Percentiles rank a stretch among this genome's conserved stretches.
Conservation (phyloP, 148 eudicot genomes). For the Dysphania ambrosioides region DNA sequence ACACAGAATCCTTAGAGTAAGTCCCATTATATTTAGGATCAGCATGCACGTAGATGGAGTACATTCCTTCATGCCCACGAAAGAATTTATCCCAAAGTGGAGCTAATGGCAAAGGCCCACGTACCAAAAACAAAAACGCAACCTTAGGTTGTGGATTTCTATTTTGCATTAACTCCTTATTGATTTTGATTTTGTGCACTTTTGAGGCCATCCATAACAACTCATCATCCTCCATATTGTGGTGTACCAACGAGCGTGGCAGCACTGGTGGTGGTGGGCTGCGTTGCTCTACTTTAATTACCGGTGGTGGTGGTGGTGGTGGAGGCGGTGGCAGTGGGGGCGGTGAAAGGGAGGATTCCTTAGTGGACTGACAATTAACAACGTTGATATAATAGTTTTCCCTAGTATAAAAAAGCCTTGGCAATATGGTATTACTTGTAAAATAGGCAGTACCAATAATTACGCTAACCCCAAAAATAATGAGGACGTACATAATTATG, state of each 20-base stretch:
- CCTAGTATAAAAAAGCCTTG: no score
- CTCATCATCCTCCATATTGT: conserved; percentile 47
- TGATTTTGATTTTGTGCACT: conserved; percentile 28
- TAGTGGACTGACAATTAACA: neutral
- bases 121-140: conserved; percentile 59
- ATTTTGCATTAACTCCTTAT: neutral
- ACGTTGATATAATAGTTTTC: no score
- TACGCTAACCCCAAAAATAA: conserved; percentile 24
- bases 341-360: neutral
- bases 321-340: neutral
- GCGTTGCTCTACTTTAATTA: neutral
- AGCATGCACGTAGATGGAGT: conserved; percentile 57
- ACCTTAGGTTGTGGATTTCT: conserved; percentile 35
- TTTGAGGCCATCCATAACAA: conserved; percentile 45
- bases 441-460: conserved; percentile 16
- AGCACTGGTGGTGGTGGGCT: neutral
- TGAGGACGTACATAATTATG: conserved; percentile 11
- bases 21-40: conserved; percentile 39
- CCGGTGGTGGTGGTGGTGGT: neutral
- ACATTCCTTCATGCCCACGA: conserved; percentile 46
- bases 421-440: conserved; percentile 10
- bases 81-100: conserved; percentile 63
- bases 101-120: conserved; percentile 50
- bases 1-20: conserved; percentile 41
- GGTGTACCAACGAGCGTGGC: conserved; percentile 7